Conservation (phyloP, 2,329 filamentous ascomycete species). For the Didymosphaeria variabile region DNA sequence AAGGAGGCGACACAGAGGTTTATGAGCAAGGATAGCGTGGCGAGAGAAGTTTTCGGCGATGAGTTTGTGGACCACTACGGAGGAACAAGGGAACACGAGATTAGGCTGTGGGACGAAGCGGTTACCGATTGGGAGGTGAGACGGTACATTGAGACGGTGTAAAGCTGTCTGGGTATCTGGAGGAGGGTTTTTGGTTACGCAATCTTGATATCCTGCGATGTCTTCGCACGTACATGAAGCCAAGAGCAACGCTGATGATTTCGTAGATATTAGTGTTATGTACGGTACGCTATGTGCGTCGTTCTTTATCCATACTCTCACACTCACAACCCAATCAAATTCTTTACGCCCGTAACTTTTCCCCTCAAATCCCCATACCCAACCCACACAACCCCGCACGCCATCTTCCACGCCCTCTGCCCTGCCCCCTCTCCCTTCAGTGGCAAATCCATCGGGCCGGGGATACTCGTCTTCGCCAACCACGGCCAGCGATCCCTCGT, state of each 20-base stretch:
- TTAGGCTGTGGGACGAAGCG: constrained; percentile 90
- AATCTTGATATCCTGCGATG: constrained; percentile 15
- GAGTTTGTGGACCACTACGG: constrained; percentile 96
- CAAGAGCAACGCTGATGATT: not conserved
- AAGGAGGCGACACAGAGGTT: constrained; percentile 86
- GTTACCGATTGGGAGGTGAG: constrained; percentile 90
- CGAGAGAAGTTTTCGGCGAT: constrained; percentile 92
- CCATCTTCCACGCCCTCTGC: constrained; percentile 53
- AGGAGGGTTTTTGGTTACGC: not conserved
- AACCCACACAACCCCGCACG: constrained; percentile 57
- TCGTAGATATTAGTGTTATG: constrained; percentile 12
- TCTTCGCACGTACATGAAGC: constrained; percentile 1
- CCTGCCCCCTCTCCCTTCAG: constrained; percentile 57
- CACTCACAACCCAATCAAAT: constrained; percentile 43
- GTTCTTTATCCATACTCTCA: not conserved
- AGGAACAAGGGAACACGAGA: constrained; percentile 90
- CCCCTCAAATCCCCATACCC: constrained; percentile 57
- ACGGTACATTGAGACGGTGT: constrained; percentile 50
- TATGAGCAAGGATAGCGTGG: constrained; percentile 79
- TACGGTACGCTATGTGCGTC: constrained; percentile 1
- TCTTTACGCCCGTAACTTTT: constrained; percentile 52
- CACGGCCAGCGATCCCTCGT: constrained; percentile 75
- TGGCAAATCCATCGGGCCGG: constrained; percentile 82
- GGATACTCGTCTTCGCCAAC: constrained; percentile 75
- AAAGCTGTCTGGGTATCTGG: not conserved